A percentile compares a stretch with the other conserved stretches of the same genome.
Evolutionary conservation across 2,329 filamentous ascomycete species (phyloP).

Genomic region (Triangularia setosa): DNA sequence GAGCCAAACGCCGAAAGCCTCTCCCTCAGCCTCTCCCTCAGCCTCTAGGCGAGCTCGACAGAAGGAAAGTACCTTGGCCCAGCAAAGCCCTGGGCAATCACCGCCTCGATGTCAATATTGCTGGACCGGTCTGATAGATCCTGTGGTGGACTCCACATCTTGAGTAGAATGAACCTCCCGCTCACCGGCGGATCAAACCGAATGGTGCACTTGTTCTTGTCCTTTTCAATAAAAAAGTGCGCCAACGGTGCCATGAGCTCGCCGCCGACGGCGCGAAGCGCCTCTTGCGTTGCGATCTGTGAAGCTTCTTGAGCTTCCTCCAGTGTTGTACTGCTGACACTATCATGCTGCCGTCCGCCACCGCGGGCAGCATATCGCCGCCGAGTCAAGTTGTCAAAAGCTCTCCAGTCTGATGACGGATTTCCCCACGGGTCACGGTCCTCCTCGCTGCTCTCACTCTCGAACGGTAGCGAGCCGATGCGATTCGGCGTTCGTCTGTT

Average conservation of each 20-base stretch:
- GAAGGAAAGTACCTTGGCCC: slow-evolving; percentile 81
- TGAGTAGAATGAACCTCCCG: slow-evolving; percentile 78
- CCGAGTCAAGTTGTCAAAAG: slow-evolving; percentile 16
- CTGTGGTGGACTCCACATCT: slow-evolving; percentile 75
- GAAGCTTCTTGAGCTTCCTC: slow-evolving; percentile 44
- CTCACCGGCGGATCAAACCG: slow-evolving; percentile 79
- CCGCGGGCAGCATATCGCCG: background rate
- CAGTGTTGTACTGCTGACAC: slow-evolving; percentile 30
- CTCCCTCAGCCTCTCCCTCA: background rate
- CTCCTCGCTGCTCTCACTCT: slow-evolving; percentile 44
- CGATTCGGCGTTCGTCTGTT: slow-evolving; percentile 45
- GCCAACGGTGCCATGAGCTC: slow-evolving; percentile 69
- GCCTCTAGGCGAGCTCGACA: slow-evolving; percentile 52
- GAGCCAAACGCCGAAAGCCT: background rate
- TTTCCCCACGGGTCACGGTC: slow-evolving; percentile 27
- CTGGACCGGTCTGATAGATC: slow-evolving; percentile 43
- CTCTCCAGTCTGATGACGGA: slow-evolving; percentile 22
- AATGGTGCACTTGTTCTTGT: slow-evolving; percentile 81
- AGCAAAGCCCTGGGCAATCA: slow-evolving; percentile 78
- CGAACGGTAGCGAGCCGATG: slow-evolving; percentile 53
- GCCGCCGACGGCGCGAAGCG: slow-evolving; percentile 52
- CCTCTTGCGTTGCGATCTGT: slow-evolving; percentile 53
- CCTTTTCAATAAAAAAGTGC: slow-evolving; percentile 76
- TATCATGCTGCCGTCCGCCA: slow-evolving; percentile 18
- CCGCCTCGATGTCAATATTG: slow-evolving; percentile 87